Evolutionary conservation across 495 filamentous ascomycete species (phyloP).

Genomic region (Staphylotrichum longicolle): DNA sequence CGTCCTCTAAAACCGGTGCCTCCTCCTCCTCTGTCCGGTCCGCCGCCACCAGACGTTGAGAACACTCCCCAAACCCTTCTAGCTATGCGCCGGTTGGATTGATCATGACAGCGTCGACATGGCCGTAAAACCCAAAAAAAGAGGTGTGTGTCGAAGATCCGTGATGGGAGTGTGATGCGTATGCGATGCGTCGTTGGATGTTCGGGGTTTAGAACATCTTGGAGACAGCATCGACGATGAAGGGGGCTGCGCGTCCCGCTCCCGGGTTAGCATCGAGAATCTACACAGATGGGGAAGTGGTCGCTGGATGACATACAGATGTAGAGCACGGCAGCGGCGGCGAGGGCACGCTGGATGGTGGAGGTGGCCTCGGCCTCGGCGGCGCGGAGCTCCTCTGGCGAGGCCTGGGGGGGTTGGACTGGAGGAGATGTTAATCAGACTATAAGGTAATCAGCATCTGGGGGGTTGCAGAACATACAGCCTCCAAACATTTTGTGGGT

Average conservation of each 20-base stretch:
- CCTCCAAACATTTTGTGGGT: constrained; percentile 46
- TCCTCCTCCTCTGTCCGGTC: too few relatives aligned
- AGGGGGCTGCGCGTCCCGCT: constrained; percentile 61
- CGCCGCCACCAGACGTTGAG: too few relatives aligned
- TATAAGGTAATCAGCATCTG: neutral
- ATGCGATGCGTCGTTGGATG: too few relatives aligned
- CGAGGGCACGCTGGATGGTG: constrained; percentile 62
- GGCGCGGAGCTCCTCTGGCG: constrained; percentile 55
- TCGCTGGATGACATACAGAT: constrained; percentile 60
- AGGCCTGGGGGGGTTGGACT: constrained; percentile 51
- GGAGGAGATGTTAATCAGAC: neutral
- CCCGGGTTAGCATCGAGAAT: neutral
- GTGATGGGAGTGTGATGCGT: too few relatives aligned
- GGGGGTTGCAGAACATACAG: constrained; percentile 31
- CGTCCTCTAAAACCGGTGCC: too few relatives aligned
- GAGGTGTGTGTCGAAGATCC: neutral
- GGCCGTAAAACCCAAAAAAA: neutral
- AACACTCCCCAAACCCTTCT: too few relatives aligned
- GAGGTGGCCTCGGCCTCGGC: constrained; percentile 68
- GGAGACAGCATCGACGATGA: constrained; percentile 72
- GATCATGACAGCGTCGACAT: too few relatives aligned
- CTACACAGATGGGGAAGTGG: neutral
- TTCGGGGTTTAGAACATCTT: constrained; percentile 61
- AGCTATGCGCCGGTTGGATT: too few relatives aligned
- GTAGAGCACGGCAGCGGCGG: constrained; percentile 68